phyloP scores from a whole-genome alignment of 306 rosid genomes.

The Sindora glabra region DNA sequence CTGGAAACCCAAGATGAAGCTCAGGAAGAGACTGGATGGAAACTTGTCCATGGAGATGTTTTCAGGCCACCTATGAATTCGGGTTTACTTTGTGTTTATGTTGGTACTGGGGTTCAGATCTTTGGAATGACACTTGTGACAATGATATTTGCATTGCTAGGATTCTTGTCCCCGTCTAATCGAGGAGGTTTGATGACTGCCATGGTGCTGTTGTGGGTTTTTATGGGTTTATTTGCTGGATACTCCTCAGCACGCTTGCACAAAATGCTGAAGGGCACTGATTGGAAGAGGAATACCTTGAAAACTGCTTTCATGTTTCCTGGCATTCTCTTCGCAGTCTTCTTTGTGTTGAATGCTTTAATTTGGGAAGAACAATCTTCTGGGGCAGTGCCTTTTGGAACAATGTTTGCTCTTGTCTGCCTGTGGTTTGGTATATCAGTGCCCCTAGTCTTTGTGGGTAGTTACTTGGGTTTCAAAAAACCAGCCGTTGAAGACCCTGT shows the following conservation, averaged over 20 bases:
- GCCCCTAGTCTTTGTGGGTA: conserved; percentile 67
- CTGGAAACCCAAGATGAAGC: no score
- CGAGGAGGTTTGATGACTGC: conserved; percentile 81
- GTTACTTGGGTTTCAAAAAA: conserved; percentile 66
- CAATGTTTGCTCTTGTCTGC: conserved; percentile 72
- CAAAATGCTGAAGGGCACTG: conserved; percentile 72
- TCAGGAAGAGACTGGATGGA: no score
- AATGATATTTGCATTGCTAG: conserved; percentile 62
- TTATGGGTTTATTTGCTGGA: conserved; percentile 72
- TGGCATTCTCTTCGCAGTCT: conserved; percentile 54
- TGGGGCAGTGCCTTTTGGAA: conserved; percentile 73
- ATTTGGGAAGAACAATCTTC: conserved; percentile 72
- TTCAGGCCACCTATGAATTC: conserved; percentile 68
- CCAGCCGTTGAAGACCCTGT: conserved; percentile 72
- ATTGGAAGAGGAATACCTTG: conserved; percentile 65
- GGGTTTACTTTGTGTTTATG: conserved; percentile 55
- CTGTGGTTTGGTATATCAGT: conserved; percentile 74
- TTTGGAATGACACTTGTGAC: conserved; percentile 68
- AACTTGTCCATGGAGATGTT: no score
- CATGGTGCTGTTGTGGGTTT: conserved; percentile 76
- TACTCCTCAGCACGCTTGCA: conserved; percentile 61
- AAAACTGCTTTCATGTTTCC: conserved; percentile 77
- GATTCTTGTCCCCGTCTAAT: conserved; percentile 72
- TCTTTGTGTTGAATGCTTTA: conserved; percentile 59
- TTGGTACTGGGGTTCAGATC: conserved; percentile 74